Evolutionary conservation across 2,329 filamentous ascomycete species (phyloP), one percentile per base, ranked within the genome.

Genomic region (Elsinoe arachidis): DNA sequence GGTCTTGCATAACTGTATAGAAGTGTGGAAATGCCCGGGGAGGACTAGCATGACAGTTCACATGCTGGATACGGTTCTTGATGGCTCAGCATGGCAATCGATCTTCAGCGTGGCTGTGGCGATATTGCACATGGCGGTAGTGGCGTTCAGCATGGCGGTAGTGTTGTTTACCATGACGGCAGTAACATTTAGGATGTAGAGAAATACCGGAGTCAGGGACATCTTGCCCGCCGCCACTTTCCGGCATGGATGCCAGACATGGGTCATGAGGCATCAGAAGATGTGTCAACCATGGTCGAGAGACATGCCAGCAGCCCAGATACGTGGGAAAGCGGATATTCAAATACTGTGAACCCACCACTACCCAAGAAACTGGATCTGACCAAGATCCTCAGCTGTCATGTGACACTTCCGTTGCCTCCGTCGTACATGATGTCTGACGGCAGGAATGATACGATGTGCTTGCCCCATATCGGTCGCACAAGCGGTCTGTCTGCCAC

Each of bases 341-440:
- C 46, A 51, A 51, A 51, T 51, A 51, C 46, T 23, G 41, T 46
- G 21, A 46, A 26, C 41, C 41, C 41, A 23, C 41, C 41, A 46
- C 21, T 46, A 46, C 41, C 26, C 19, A n/a, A 30, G 2, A 6
- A n/a, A n/a, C 41, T 17, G 41, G 19, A 23, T 46, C 14, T 19
- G 41, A 23, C 19, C 41, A 46, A 46, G 19, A 46, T 46, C 41
- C 12, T 10, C 15, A 17, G 21, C n/a, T 26, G 49, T 53, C 49
- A 39, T 38, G 34, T 53, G 33, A 53, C 33, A 9, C 9, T 53
- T 17, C 21, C 19, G 21, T 15, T 7, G 33, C 33, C 17, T 10
- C 5, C 14, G 34, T 9, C 10, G 26, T 38, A 15, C 26, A 39
- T 33, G 34, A 38, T 26, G 34, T 33, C 14, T 14, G 49, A 53